A percentile compares a stretch with the other conserved stretches of the same genome.
Conservation (phyloP, 225 moss, liverwort and hornwort genomes). For the Asterella californica region DNA sequence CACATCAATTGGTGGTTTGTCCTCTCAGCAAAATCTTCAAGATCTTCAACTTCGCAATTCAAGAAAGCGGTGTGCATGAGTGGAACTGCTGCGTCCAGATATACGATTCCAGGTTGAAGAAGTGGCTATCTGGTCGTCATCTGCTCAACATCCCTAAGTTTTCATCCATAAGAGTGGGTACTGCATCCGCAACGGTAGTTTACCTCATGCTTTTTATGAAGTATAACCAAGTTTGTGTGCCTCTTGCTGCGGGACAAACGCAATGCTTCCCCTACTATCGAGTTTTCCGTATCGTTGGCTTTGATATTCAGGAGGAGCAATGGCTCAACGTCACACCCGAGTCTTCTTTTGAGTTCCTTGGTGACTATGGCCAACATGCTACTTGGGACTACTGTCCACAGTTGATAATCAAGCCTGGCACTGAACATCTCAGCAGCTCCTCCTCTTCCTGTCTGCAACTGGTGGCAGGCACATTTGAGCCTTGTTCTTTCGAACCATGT, state of each 20-base stretch:
- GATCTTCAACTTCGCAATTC: not conserved
- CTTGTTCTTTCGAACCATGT: conserved; percentile 1
- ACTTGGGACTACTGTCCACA: conserved; percentile 1
- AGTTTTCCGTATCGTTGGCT: not conserved
- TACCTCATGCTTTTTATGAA: conserved; percentile 3
- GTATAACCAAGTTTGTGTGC: not conserved
- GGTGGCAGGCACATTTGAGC: not conserved
- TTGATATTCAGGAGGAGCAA: not conserved
- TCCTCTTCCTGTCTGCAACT: conserved; percentile 1
- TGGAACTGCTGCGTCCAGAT: conserved; percentile 5
- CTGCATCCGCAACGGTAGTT: not conserved
- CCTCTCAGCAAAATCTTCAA: conserved; percentile 1
- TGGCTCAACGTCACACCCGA: conserved; percentile 3
- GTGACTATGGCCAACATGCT: conserved; percentile 4
- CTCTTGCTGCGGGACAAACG: conserved; percentile 1
- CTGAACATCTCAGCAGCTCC: not conserved
- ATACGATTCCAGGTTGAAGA: not conserved
- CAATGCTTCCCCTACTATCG: conserved; percentile 1
- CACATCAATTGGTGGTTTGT: conserved; percentile 4
- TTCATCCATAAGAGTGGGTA: conserved; percentile 2
- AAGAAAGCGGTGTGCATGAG: not conserved
- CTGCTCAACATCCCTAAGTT: conserved; percentile 3
- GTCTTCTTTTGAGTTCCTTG: conserved; percentile 1
- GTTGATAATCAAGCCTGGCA: not conserved
- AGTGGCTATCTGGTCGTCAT: not conserved